phyloP scores from a whole-genome alignment of 2,329 filamentous ascomycete genomes.

The Cladosporium halotolerans region DNA sequence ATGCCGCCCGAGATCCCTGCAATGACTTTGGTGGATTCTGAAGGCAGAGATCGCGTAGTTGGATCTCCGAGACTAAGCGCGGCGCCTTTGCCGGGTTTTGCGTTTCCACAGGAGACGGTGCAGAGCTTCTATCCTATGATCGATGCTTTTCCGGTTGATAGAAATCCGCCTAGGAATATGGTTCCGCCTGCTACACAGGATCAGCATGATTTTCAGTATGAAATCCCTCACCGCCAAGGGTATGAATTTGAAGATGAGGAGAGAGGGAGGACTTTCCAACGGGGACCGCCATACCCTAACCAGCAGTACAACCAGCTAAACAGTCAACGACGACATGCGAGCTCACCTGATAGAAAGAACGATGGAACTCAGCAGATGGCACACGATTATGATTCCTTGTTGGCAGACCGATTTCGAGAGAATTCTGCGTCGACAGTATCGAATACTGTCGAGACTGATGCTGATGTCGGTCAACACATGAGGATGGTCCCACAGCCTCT shows the following conservation, averaged over 20 bases:
- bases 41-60: conserved; percentile 7
- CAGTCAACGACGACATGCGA: neutral
- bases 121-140: neutral
- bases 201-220: neutral
- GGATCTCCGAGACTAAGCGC: conserved; percentile 3
- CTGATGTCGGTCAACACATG: conserved; percentile 23
- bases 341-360: neutral
- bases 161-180: conserved; percentile 10
- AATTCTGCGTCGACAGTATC: conserved; percentile 13
- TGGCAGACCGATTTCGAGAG: conserved; percentile 18
- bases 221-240: too few species aligned
- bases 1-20: neutral
- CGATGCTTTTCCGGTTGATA: conserved; percentile 13
- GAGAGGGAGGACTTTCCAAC: conserved; percentile 6
- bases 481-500: conserved; percentile 29
- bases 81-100: conserved; percentile 5
- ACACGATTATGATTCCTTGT: conserved; percentile 23
- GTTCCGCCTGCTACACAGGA: neutral
- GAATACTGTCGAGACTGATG: conserved; percentile 15
- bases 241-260: neutral
- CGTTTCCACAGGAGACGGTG: neutral
- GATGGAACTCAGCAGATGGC: conserved; percentile 14
- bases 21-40: conserved; percentile 10
- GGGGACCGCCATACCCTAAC: neutral
- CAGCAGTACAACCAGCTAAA: neutral